Conservation (phyloP, 208 protist genomes). For the Acanthamoeba healyi region DNA sequence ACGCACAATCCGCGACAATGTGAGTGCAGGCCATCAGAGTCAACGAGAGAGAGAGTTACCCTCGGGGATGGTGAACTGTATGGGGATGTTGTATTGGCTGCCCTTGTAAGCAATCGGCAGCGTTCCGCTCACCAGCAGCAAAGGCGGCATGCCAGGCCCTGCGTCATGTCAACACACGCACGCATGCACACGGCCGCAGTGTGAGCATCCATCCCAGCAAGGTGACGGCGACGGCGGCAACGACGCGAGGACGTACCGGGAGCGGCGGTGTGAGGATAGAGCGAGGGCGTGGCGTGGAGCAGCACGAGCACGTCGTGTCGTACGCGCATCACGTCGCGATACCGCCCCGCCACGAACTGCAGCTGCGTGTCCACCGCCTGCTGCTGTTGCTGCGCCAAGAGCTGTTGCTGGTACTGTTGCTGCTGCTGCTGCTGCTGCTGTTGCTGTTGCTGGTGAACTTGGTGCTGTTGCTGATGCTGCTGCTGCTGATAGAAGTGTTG, state of each 20-base stretch:
- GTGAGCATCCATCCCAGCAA: too few species aligned
- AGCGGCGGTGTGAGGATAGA: neutral
- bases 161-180: neutral
- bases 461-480: neutral
- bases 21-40: neutral
- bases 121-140: slow-evolving; percentile 25
- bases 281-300: neutral
- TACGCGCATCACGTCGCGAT: slow-evolving; percentile 2
- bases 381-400: neutral
- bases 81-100: slow-evolving; percentile 26
- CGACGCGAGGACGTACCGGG: neutral
- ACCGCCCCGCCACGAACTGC: neutral
- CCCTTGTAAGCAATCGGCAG: slow-evolving; percentile 21
- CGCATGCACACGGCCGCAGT: neutral
- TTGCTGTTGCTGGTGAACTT: neutral
- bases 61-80: slow-evolving; percentile 17
- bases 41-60: too few species aligned
- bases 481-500: neutral
- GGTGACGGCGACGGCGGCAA: too few species aligned
- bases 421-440: neutral
- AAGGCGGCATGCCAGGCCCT: neutral
- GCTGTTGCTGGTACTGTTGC: neutral
- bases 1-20: neutral
- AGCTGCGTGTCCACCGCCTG: slow-evolving; percentile 19
- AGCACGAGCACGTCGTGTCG: neutral